Evolutionary conservation across 805 yeast genomes (phyloP), one percentile per base, ranked within the genome.

Genomic region (Schwanniomyces pseudopolymorphus): DNA sequence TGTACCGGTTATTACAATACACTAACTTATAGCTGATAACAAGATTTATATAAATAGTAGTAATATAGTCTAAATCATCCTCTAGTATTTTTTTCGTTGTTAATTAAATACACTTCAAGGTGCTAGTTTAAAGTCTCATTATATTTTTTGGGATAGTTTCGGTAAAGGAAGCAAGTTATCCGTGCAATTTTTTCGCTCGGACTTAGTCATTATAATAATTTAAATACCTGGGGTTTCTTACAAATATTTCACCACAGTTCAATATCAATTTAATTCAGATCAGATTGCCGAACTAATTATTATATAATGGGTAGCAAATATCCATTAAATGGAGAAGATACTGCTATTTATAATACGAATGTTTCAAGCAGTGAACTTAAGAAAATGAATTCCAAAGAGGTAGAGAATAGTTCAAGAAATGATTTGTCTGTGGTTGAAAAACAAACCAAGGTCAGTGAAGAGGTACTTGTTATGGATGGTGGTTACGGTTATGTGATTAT

Each of bases 401-500:
- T 16, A 7, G 35, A 31, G 7, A 31, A 14, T 14, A 31, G 16
- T 11, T 6, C 20, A 4, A 14, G 6, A 14, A 14, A 31, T 16
- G 19, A 31, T 16, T 7, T 31, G 6, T 22, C 40, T 21, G 37
- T 33, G 13, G 27, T 28, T 4, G 47, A 48, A 20, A 42, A 45
- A 25, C 22, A 28, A 39, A 31, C 14, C 3, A 21, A 39, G 4
- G 44, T 44, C 28, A 24, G 16, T 2, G 49, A 45, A 20, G 26
- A 40, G 3, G 44, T 27, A 9, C 44, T 47, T 9, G 53, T 50
- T 17, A 48, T 54, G 19, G 91, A 85, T 60, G 84, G 82, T 38
- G 89, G 89, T 2, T 76, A 79, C 46, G 89, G 87, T 1, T 83
- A 89, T 86, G 80, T 84, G 0, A 71, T 83, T 17, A 76, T 79